Conservation (phyloP, 345 rosid species). For the Hibiscus syriacus region DNA sequence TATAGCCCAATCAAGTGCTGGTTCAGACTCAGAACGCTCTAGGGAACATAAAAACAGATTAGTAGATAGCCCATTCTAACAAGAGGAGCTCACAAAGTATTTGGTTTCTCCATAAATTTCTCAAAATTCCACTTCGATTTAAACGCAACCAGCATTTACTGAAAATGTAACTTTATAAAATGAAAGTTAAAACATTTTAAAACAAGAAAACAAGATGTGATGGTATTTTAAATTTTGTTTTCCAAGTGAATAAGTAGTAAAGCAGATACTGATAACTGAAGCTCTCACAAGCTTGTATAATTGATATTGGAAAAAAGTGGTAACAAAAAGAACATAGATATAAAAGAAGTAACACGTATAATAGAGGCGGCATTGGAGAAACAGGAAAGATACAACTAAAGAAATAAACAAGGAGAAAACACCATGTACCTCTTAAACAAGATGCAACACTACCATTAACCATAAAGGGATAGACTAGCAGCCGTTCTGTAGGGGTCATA, state of each 20-base stretch:
- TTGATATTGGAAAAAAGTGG: neutral
- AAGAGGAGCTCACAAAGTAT: neutral
- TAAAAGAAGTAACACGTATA: neutral
- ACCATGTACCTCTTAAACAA: conserved; percentile 67
- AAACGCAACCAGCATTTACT: neutral
- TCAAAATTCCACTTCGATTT: neutral
- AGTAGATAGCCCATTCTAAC: neutral
- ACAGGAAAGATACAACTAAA: neutral
- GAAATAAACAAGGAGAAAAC: neutral
- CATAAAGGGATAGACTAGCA: conserved; percentile 93
- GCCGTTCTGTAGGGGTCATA: conserved; percentile 90
- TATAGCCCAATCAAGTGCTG: conserved; percentile 63
- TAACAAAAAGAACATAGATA: neutral
- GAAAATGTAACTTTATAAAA: neutral
- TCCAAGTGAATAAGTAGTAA: neutral
- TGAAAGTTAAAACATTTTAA: neutral
- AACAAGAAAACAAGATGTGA: neutral
- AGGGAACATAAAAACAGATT: conserved; percentile 11
- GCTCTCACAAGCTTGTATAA: neutral
- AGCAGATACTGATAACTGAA: neutral
- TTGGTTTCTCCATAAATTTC: neutral
- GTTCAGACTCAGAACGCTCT: conserved; percentile 50
- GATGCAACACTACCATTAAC: conserved; percentile 95
- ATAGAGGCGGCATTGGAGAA: neutral
- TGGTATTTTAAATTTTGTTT: neutral